Conservation (phyloP, 306 rosid species). For the Benincasa hispida region DNA sequence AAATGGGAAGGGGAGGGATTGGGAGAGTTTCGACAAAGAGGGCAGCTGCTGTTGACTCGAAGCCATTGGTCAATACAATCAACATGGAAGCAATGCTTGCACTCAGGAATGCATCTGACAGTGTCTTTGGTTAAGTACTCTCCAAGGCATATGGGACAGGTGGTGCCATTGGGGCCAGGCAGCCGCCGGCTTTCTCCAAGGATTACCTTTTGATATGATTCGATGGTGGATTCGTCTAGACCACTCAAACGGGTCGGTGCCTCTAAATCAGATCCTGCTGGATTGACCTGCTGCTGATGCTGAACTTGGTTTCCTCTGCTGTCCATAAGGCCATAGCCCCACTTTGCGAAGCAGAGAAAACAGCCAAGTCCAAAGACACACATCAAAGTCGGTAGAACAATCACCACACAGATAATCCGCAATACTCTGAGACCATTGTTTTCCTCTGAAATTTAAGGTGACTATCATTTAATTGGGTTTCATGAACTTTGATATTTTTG, state of each 20-base stretch:
- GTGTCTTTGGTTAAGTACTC: conserved; percentile 56
- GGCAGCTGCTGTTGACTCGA: conserved; percentile 39
- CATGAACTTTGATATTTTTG: background rate
- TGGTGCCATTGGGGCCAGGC: conserved; percentile 39
- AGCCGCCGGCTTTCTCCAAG: conserved; percentile 54
- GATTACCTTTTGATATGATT: conserved; percentile 48
- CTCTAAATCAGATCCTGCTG: background rate
- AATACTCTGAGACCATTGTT: conserved; percentile 14
- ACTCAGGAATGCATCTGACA: conserved; percentile 60
- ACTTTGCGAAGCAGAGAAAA: conserved; percentile 18
- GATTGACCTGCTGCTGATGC: conserved; percentile 22
- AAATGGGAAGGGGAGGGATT: conserved; percentile 20
- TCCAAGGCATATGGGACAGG: conserved; percentile 56
- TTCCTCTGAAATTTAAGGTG: conserved; percentile 1
- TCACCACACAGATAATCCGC: conserved; percentile 34
- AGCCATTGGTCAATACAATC: conserved; percentile 73
- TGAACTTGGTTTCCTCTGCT: conserved; percentile 2
- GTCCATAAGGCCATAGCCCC: background rate
- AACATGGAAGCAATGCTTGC: conserved; percentile 64
- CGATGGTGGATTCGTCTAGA: conserved; percentile 50
- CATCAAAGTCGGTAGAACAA: conserved; percentile 29
- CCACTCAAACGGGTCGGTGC: conserved; percentile 16
- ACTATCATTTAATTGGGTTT: background rate
- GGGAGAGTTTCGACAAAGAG: conserved; percentile 55
- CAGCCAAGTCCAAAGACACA: conserved; percentile 30